These are phyloP conservation scores for Stachybotrys elegans DNA, from an alignment of 2,329 filamentous ascomycete genomes.

Conservation along the genomic window DNA sequence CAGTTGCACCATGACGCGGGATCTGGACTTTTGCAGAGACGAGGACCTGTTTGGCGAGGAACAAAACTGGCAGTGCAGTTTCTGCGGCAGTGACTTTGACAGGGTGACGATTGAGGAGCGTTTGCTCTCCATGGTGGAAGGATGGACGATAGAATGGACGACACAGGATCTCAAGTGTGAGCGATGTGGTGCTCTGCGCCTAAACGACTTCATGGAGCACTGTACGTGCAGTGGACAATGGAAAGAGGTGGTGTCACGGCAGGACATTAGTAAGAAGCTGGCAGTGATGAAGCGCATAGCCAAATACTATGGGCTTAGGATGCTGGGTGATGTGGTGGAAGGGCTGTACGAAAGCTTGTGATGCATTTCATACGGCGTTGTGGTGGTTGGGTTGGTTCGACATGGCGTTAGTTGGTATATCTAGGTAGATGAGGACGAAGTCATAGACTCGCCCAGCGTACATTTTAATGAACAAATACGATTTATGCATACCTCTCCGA, in stretches of 20 bases:
- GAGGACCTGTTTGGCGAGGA: constrained; percentile 59
- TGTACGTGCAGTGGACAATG: constrained; percentile 89
- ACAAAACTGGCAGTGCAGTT: constrained; percentile 67
- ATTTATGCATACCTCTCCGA: no score
- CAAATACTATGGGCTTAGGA: constrained; percentile 71
- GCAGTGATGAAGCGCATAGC: constrained; percentile 71
- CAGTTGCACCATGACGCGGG: constrained; percentile 82
- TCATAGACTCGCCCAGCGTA: no score
- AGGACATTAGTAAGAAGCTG: constrained; percentile 60
- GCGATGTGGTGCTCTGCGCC: constrained; percentile 64
- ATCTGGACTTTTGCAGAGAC: constrained; percentile 90
- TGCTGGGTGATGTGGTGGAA: constrained; percentile 72
- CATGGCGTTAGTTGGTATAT: no score
- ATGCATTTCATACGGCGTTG: constrained; percentile 12
- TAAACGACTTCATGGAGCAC: constrained; percentile 96
- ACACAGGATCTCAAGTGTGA: constrained; percentile 84
- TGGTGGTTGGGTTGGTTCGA: constrained; percentile 14
- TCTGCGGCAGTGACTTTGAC: constrained; percentile 72
- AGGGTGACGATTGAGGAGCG: constrained; percentile 79
- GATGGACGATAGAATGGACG: constrained; percentile 71
- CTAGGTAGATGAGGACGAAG: no score
- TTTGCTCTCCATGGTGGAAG: constrained; percentile 72
- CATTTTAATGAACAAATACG: no score
- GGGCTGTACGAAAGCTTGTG: constrained; percentile 50
- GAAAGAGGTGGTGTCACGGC: constrained; percentile 64